These are phyloP conservation scores for Aschersonia sp. DNA, from an alignment of 2,329 filamentous ascomycete species.

Conservation along the genomic window DNA sequence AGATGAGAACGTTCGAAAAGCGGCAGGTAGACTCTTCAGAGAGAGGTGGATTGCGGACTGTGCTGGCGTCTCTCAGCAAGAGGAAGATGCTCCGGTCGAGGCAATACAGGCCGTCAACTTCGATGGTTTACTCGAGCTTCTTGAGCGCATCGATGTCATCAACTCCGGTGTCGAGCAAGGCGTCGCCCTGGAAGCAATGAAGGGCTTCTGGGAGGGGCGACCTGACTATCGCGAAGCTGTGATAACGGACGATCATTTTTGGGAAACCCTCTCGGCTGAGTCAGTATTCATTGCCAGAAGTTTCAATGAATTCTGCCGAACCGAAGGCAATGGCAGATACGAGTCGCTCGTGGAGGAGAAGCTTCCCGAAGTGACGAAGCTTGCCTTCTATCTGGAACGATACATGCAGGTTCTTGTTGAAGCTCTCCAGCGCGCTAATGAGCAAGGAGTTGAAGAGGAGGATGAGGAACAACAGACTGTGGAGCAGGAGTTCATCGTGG, in stretches of 20 bases:
- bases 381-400: conserved; percentile 74
- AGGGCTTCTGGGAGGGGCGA: conserved; percentile 86
- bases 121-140: conserved; percentile 74
- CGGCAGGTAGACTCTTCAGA: conserved; percentile 76
- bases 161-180: conserved; percentile 84
- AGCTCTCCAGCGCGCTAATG: conserved; percentile 41
- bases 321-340: conserved; percentile 58
- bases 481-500: conserved; percentile 89
- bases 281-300: conserved; percentile 81
- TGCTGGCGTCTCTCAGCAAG: conserved; percentile 49
- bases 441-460: conserved; percentile 40
- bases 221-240: conserved; percentile 67
- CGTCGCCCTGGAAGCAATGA: conserved; percentile 87
- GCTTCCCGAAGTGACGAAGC: conserved; percentile 82
- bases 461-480: conserved; percentile 71
- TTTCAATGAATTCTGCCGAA: conserved; percentile 86
- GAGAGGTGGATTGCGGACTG: conserved; percentile 98
- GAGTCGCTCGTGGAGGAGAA: conserved; percentile 76
- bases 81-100: conserved; percentile 39
- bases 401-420: conserved; percentile 60
- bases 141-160: conserved; percentile 87
- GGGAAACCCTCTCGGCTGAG: conserved; percentile 71
- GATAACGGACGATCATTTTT: conserved; percentile 60
- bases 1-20: conserved; percentile 88
- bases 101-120: conserved; percentile 49